Conservation (phyloP, 495 filamentous ascomycete species). For the Penicillium silybi region DNA sequence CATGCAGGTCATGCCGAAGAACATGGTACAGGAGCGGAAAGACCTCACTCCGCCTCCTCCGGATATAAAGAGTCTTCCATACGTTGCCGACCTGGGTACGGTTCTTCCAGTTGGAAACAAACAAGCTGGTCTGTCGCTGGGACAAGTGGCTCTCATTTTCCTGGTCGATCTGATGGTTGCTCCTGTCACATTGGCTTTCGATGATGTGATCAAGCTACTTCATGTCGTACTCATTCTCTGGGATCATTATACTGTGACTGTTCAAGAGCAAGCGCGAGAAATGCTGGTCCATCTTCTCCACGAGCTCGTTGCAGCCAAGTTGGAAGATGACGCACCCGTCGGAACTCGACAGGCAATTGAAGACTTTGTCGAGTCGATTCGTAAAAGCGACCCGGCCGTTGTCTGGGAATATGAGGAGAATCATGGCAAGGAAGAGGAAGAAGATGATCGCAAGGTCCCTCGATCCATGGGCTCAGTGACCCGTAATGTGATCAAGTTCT, state of each 20-base stretch:
- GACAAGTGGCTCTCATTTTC: slow-evolving; percentile 88
- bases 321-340: slow-evolving; percentile 66
- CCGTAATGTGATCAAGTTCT: slow-evolving; percentile 74
- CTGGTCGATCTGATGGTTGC: slow-evolving; percentile 95
- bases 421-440: slow-evolving; percentile 64
- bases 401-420: slow-evolving; percentile 94
- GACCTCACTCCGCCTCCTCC: slow-evolving; percentile 67
- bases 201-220: slow-evolving; percentile 77
- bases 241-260: slow-evolving; percentile 93
- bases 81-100: slow-evolving; percentile 78
- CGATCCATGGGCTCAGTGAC: slow-evolving; percentile 80
- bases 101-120: slow-evolving; percentile 85
- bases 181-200: slow-evolving; percentile 69
- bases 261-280: slow-evolving; percentile 93
- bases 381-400: slow-evolving; percentile 77
- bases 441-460: slow-evolving; percentile 76
- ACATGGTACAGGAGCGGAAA: slow-evolving; percentile 84
- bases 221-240: slow-evolving; percentile 92
- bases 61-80: slow-evolving; percentile 72
- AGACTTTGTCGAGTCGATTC: slow-evolving; percentile 85
- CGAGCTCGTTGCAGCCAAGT: slow-evolving; percentile 86
- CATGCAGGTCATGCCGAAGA: slow-evolving; percentile 80
- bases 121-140: slow-evolving; percentile 83
- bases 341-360: slow-evolving; percentile 74
- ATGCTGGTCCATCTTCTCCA: slow-evolving; percentile 98